phyloP scores from a whole-genome alignment of 176 grass and related monocot species.

The Oryza rufipogon region DNA sequence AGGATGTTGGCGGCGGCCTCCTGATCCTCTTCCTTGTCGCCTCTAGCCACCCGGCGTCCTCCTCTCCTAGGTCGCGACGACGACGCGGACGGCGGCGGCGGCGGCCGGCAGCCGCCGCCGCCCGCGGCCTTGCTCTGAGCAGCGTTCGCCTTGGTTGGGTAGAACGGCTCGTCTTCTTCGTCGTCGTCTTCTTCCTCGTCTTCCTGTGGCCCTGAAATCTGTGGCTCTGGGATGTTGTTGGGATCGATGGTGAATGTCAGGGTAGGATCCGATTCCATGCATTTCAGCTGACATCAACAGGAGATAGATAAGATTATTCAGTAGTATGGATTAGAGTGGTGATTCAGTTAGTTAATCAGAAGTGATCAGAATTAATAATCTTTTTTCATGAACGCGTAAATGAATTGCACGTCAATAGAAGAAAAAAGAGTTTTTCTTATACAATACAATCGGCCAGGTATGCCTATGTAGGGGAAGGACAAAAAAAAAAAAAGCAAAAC shows the following conservation, averaged over 20 bases:
- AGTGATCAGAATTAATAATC: neutral
- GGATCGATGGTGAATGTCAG: neutral
- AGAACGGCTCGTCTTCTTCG: neutral
- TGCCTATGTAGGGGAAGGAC: too few species aligned
- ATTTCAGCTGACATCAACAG: neutral
- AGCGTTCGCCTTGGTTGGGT: neutral
- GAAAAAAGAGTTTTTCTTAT: too few species aligned
- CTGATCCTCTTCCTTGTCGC: neutral
- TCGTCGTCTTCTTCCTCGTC: neutral
- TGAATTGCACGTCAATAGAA: too few species aligned
- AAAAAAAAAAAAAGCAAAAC: too few species aligned
- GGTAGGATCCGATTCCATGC: neutral
- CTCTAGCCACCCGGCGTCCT: neutral
- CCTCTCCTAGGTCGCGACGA: neutral
- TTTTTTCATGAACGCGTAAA: too few species aligned
- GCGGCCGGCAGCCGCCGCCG: neutral
- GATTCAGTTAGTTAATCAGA: neutral
- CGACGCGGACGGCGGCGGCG: neutral
- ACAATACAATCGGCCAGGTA: too few species aligned
- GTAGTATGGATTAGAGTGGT: neutral
- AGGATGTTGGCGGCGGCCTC: neutral
- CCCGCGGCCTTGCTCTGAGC: neutral
- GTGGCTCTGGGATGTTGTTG: neutral
- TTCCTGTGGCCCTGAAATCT: neutral
- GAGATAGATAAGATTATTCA: neutral